Evolutionary conservation across 345 rosid genomes (phyloP).

Genomic region (Syzygium aromaticum): DNA sequence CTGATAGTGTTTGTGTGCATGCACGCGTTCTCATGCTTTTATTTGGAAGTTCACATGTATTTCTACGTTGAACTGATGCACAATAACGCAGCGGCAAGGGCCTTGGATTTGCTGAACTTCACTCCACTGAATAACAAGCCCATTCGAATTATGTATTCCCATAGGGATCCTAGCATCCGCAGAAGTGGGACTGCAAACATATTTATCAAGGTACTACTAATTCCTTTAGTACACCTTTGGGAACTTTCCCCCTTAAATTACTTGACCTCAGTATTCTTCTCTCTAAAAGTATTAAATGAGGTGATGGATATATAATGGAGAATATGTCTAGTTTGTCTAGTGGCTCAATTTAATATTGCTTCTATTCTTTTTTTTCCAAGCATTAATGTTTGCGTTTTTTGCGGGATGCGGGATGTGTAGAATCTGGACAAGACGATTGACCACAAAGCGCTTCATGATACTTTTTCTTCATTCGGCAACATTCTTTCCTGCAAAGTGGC

Average conservation of each 20-base stretch:
- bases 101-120: slow-evolving; percentile 73
- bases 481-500: slow-evolving; percentile 92
- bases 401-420: slow-evolving; percentile 19
- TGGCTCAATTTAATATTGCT: not conserved
- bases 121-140: slow-evolving; percentile 57
- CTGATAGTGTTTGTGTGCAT: not conserved
- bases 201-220: slow-evolving; percentile 60
- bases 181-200: slow-evolving; percentile 92
- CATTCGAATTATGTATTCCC: slow-evolving; percentile 85
- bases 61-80: not conserved
- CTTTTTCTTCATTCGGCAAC: slow-evolving; percentile 77
- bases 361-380: not conserved
- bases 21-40: not conserved
- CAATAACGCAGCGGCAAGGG: slow-evolving; percentile 58
- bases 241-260: not conserved
- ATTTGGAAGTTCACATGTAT: not conserved
- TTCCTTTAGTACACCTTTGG: not conserved
- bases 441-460: slow-evolving; percentile 86
- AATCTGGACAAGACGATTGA: slow-evolving; percentile 85
- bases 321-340: not conserved
- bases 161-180: slow-evolving; percentile 81
- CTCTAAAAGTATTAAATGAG: not conserved
- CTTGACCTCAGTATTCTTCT: not conserved
- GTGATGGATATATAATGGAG: not conserved
- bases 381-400: not conserved